These are phyloP conservation scores for Exophiala alcalophila DNA, from an alignment of 2,329 filamentous ascomycete genomes.

Conservation along the genomic window DNA sequence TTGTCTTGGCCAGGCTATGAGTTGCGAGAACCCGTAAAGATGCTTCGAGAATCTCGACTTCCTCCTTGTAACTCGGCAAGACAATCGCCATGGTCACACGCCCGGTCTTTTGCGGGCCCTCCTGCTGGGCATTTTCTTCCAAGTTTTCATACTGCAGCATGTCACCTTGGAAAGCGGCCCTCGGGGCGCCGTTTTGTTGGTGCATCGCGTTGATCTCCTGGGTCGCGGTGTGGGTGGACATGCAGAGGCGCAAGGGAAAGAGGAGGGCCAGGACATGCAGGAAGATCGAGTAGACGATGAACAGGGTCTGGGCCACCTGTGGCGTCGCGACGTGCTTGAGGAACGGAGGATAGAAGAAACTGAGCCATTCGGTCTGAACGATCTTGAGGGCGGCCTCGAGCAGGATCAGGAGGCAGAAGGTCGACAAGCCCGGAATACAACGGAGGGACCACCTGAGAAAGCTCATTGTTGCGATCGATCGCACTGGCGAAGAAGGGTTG, in stretches of 20 bases:
- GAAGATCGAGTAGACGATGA: slow-evolving; percentile 61
- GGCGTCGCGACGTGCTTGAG: slow-evolving; percentile 15
- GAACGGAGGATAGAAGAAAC: slow-evolving; percentile 16
- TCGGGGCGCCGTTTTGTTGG: slow-evolving; percentile 28
- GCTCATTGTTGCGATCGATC: slow-evolving; percentile 14
- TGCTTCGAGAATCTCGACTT: slow-evolving; percentile 64
- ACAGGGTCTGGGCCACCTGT: slow-evolving; percentile 6
- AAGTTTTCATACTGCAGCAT: too few species aligned
- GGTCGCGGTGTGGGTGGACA: slow-evolving; percentile 46
- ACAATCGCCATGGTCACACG: slow-evolving; percentile 63
- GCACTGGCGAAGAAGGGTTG: too few species aligned
- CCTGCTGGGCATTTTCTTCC: slow-evolving; percentile 36
- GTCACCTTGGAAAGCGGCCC: slow-evolving; percentile 54
- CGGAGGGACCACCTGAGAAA: slow-evolving; percentile 26
- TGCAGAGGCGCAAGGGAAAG: slow-evolving; percentile 53
- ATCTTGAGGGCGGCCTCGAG: slow-evolving; percentile 29
- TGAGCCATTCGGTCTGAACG: slow-evolving; percentile 22
- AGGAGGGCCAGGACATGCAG: slow-evolving; percentile 63
- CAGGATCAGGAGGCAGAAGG: slow-evolving; percentile 26
- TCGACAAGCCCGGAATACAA: slow-evolving; percentile 29
- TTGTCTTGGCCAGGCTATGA: slow-evolving; percentile 60
- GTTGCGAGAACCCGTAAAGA: slow-evolving; percentile 67
- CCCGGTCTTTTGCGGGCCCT: neutral
- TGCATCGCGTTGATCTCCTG: slow-evolving; percentile 25
- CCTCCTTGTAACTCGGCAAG: slow-evolving; percentile 72